phyloP scores from a whole-genome alignment of 1,284 basidiomycete genomes.

The Athelia psychrophila region DNA sequence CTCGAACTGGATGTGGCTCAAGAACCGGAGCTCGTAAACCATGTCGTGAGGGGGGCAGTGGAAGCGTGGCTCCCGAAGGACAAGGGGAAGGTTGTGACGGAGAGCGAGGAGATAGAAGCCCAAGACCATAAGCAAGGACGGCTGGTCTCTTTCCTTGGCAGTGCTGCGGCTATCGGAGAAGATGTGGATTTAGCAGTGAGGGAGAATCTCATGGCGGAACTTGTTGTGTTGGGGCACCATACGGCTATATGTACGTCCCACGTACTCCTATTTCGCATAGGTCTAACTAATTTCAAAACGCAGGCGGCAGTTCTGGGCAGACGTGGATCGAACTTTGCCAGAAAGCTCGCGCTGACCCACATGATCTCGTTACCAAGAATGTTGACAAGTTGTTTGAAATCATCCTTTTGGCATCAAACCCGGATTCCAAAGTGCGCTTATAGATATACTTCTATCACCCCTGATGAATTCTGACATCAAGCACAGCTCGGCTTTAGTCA shows the following conservation, averaged over 20 bases:
- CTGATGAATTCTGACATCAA: not conserved
- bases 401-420: slow-evolving; percentile 43
- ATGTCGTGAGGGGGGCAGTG: slow-evolving; percentile 58
- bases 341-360: slow-evolving; percentile 65
- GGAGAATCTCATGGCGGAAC: slow-evolving; percentile 49
- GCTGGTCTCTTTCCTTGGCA: slow-evolving; percentile 48
- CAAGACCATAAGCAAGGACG: slow-evolving; percentile 43
- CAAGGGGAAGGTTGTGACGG: slow-evolving; percentile 11
- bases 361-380: slow-evolving; percentile 50
- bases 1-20: slow-evolving; percentile 34
- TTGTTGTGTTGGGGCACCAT: slow-evolving; percentile 77
- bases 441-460: not conserved
- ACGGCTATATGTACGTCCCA: slow-evolving; percentile 54
- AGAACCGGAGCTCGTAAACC: slow-evolving; percentile 46
- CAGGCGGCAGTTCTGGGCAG: slow-evolving; percentile 54
- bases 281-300: not conserved
- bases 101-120: slow-evolving; percentile 26
- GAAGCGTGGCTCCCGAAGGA: slow-evolving; percentile 35
- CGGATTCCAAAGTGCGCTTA: slow-evolving; percentile 39
- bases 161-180: slow-evolving; percentile 42
- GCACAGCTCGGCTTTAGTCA: slow-evolving; percentile 48
- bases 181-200: slow-evolving; percentile 33
- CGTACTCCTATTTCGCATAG: slow-evolving; percentile 2
- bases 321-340: slow-evolving; percentile 87
- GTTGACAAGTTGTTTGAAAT: slow-evolving; percentile 48